Base-by-base conservation (phyloP, 2,329 filamentous ascomycete genomes). In the Didymella exigua region DNA sequence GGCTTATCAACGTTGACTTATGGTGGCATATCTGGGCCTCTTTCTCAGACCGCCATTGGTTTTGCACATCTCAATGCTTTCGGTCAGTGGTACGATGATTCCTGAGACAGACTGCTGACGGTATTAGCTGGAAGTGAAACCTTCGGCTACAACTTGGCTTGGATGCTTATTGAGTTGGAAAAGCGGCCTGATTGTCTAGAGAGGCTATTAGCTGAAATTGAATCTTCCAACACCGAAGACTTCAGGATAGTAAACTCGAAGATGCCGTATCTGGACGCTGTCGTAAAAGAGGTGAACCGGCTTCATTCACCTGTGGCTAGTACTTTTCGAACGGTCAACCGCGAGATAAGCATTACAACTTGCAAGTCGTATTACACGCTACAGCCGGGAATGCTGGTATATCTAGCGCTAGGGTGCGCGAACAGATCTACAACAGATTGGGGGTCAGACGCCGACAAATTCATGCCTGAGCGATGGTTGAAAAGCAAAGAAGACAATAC, bases 61-160 rank as follows among this genome's bases (percentile, higher is more conserved):
- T 44, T 44, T 23, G 41, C 41, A n/a, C 41, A 13, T 30, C 41
- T 44, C 18, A 44, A 44, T 33, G 41, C 41, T 44, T 44, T 44
- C 41, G 26, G 41, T 44, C 41, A 33, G 41, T 31, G 3, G 4
- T 29, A 29, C 27, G n/a, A n/a, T 26, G n/a, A n/a, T 26, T 7
- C 4, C 11, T 21, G 21, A 13, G 26, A 5, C 5, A 9, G 1
- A n/a, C 9, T 23, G 27, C 41, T 44, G 18, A 44, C 18, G 13
- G 31, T 18, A 6, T 3, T 33, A 44, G 41, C 41, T 44, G 41
- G 41, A n/a, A 44, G 23, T 9, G 41, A 44, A 11, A 44, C 41
- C 2, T 44, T 44, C n/a, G 41, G 41, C 41, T 44, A 31, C 26
- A 44, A 44, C 11, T 24, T 44, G 9, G 41, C 41, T 23, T 44